Evolutionary conservation across 192 early-diverging fungal species (phyloP).

Genomic region (Umbelopsis sp.): DNA sequence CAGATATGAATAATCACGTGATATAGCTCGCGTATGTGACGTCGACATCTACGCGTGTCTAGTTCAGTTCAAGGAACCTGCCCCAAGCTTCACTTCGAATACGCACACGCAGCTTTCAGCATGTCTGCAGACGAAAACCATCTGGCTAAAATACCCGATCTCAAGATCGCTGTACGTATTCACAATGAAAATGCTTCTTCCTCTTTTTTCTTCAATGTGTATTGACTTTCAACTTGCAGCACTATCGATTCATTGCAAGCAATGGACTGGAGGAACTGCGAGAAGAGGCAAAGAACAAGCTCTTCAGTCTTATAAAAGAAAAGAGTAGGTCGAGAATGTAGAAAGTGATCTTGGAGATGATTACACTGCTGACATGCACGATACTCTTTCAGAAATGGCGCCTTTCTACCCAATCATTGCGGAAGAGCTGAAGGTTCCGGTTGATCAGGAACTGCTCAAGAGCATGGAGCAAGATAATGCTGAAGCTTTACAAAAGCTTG

Average conservation of each 20-base stretch:
- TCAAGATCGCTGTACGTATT: constrained; percentile 67
- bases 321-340: constrained; percentile 63
- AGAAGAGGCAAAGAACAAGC: constrained; percentile 66
- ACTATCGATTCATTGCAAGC: constrained; percentile 77
- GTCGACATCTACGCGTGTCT: constrained; percentile 10
- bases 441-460: constrained; percentile 54
- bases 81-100: not conserved
- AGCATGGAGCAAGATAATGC: constrained; percentile 71
- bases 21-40: constrained; percentile 1
- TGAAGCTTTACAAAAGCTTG: constrained; percentile 75
- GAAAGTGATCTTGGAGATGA: no score
- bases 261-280: constrained; percentile 72
- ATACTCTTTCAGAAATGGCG: constrained; percentile 71
- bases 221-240: constrained; percentile 27
- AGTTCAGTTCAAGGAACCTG: not conserved
- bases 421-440: constrained; percentile 63
- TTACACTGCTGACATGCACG: no score
- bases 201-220: not conserved
- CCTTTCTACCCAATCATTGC: constrained; percentile 72
- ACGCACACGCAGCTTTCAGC: not conserved
- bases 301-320: constrained; percentile 76
- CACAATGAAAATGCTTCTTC: not conserved
- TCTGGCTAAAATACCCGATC: constrained; percentile 84
- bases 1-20: constrained; percentile 1
- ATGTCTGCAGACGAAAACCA: constrained; percentile 60